phyloP scores from a whole-genome alignment of 2,329 filamentous ascomycete genomes.

The Pseudopithomyces chartarum region DNA sequence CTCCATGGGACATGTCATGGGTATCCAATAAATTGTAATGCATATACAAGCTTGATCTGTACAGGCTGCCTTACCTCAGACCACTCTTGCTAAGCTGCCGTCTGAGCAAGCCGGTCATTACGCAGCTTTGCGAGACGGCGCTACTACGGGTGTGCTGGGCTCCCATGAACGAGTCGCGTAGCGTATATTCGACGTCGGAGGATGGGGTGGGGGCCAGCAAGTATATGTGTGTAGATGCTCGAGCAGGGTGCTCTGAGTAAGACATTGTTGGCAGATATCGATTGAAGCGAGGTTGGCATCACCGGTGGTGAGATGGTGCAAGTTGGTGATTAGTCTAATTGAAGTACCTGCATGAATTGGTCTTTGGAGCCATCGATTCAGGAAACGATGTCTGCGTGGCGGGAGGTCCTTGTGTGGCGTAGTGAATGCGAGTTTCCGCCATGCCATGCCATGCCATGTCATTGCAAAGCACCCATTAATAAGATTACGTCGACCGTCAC shows the following conservation, averaged over 20 bases:
- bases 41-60: neutral
- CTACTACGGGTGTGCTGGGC: too few relatives aligned
- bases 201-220: neutral
- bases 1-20: neutral
- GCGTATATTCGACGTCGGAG: neutral
- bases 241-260: neutral
- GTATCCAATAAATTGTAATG: neutral
- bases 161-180: constrained; percentile 2
- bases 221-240: neutral
- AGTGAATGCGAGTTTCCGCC: neutral
- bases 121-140: neutral
- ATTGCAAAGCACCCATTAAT: neutral
- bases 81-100: neutral
- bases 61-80: neutral
- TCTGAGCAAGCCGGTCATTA: neutral
- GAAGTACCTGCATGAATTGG: too few relatives aligned
- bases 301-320: too few relatives aligned
- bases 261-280: too few relatives aligned
- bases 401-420: neutral
- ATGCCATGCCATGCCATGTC: neutral
- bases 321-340: too few relatives aligned
- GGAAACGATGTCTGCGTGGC: too few relatives aligned
- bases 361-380: too few relatives aligned
- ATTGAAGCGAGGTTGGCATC: too few relatives aligned
- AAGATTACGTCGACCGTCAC: neutral